phyloP scores from a whole-genome alignment of 306 rosid genomes.

The Macrotyloma uniflorum region DNA sequence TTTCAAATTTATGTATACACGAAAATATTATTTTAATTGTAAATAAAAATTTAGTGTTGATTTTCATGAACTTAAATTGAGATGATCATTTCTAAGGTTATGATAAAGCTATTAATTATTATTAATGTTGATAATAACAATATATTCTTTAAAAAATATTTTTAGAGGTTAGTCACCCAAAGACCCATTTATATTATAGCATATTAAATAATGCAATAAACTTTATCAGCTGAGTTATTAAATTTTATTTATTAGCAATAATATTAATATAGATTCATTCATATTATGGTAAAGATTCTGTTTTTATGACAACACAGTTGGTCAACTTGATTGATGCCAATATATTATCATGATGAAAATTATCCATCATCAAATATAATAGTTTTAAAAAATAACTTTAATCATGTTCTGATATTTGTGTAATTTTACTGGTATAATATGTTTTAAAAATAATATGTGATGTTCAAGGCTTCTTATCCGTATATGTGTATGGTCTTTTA shows the following conservation, averaged over 20 bases:
- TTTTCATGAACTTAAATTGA: constrained; percentile 4
- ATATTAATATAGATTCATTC: constrained; percentile 1
- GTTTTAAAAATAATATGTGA: background rate
- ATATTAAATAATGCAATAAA: background rate
- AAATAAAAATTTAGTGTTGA: background rate
- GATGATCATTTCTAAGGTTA: background rate
- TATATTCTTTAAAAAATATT: background rate
- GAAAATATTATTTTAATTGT: background rate
- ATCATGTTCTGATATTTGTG: background rate
- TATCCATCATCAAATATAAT: background rate
- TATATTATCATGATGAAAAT: background rate
- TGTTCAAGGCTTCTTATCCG: constrained; percentile 19
- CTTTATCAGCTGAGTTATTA: background rate
- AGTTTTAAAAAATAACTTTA: background rate
- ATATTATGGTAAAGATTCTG: background rate
- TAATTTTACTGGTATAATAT: background rate
- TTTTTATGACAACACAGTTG: background rate
- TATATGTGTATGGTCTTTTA: background rate
- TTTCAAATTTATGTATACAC: background rate
- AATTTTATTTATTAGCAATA: background rate
- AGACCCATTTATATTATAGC: background rate
- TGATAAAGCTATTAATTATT: background rate
- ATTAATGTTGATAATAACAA: background rate
- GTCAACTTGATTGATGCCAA: background rate
- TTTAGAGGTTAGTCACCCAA: background rate